Evolutionary conservation across 2,329 filamentous ascomycete genomes (phyloP), one percentile per base, ranked within the genome.

Genomic region (Stylonectria norvegica): DNA sequence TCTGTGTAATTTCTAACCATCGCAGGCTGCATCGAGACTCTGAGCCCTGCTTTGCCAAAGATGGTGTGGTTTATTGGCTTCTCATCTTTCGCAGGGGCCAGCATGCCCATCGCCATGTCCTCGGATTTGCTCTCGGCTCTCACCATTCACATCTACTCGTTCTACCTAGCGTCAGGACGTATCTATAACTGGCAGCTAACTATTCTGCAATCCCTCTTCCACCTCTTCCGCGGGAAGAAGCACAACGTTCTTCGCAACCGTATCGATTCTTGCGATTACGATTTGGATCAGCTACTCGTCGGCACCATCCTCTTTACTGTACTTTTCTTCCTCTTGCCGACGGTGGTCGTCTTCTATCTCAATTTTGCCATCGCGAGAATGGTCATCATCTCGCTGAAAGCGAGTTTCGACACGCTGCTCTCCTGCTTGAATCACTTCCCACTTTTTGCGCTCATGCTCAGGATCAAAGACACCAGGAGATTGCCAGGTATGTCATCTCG

Each of bases 121-220:
- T 97, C 91, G 0, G 93, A 98, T 62, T 76, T 98, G 5, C 75
- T 97, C 3, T 95, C 91, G 2, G 76, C 94, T 33, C 73, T 97
- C 44, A 98, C 94, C 1, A 71, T 98, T 23, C 93, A 98, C 65
- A 96, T 98, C 40, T 95, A 97, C 70, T 95, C 86, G 1, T 98
- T 98, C 64, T 98, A 98, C 65, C 84, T 97, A 42, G 91, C 94
- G 12, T 95, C 90, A 7, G 93, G 93, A 3, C 85, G 93, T 36
- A 97, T 98, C 57, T 98, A 91, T 66, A 89, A 97, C 67, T 98
- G 93, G 93, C 93, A 98, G 66, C 81, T 98, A 46, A 95, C 86
- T 4, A 97, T 98, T 48, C 85, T 98, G 50, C 84, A 91, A 50
- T 97, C 91, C 9, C 81, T 98, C n/a, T 98, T 98, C 65, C 94